A percentile compares a stretch with the other conserved stretches of the same genome.
Conservation (phyloP, 495 filamentous ascomycete genomes). For the Hypoxylon intermedium region DNA sequence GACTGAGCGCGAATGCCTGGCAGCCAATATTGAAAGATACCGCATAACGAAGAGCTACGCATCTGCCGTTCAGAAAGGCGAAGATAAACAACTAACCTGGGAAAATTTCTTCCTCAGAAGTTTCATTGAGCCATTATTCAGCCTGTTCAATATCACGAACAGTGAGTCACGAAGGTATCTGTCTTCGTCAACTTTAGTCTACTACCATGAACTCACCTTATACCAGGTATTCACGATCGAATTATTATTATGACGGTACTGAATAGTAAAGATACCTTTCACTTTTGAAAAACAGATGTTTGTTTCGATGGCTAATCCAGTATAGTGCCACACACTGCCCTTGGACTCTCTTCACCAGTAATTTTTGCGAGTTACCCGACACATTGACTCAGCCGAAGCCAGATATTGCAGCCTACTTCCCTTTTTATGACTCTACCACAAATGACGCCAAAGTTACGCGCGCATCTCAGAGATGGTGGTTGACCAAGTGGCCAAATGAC, state of each 20-base stretch:
- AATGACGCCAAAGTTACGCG: neutral
- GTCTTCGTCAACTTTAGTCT: neutral
- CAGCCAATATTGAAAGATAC: neutral
- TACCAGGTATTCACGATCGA: neutral
- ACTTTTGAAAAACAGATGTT: neutral
- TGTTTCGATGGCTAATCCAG: neutral
- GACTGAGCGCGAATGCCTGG: neutral
- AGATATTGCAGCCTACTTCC: neutral
- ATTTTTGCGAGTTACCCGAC: neutral
- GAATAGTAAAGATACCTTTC: conserved; percentile 1
- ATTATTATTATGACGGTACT: neutral
- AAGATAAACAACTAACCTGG: neutral
- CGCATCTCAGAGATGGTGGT: neutral
- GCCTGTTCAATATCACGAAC: neutral
- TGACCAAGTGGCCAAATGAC: neutral
- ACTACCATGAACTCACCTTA: neutral
- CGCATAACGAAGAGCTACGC: neutral
- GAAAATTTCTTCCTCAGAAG: neutral
- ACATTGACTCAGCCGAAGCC: neutral
- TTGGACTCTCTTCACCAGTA: neutral
- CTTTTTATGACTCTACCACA: neutral
- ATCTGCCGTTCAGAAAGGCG: neutral
- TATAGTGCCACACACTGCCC: neutral
- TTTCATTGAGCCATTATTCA: neutral
- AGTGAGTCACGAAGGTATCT: neutral